Percentiles rank a stretch among this genome's conserved stretches.
These are phyloP conservation scores for Phalaenopsis aphrodite DNA, from an alignment of 106 monocot species.

Conservation along the genomic window DNA sequence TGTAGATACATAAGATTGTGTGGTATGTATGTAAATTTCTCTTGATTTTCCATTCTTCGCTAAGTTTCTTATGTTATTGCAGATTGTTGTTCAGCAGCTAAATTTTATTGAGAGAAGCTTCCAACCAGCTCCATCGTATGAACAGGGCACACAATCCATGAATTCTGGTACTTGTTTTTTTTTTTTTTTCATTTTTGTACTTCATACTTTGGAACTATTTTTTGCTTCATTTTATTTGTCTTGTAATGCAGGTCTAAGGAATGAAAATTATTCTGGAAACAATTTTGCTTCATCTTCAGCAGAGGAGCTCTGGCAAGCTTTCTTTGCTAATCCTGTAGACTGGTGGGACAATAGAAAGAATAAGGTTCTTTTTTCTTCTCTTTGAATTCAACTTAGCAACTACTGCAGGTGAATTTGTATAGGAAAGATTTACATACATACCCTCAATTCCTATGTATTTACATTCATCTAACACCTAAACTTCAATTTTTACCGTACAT, in stretches of 20 bases:
- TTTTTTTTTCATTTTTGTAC: not conserved
- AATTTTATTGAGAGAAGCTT: constrained; percentile 67
- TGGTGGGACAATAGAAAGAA: constrained; percentile 95
- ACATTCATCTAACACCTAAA: no score
- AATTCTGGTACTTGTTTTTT: constrained; percentile 23
- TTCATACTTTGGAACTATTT: not conserved
- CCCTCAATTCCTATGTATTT: no score
- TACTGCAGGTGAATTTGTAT: not conserved
- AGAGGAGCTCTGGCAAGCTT: constrained; percentile 92
- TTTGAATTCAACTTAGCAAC: not conserved
- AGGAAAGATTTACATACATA: no score
- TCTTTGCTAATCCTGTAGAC: constrained; percentile 89
- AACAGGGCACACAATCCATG: constrained; percentile 28
- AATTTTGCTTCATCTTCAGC: constrained; percentile 43
- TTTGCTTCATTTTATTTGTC: constrained; percentile 4
- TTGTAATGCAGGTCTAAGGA: constrained; percentile 20
- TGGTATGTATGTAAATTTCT: not conserved
- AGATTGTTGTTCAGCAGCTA: constrained; percentile 83
- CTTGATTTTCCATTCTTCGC: not conserved
- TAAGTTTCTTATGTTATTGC: constrained; percentile 7
- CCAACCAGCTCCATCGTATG: constrained; percentile 46
- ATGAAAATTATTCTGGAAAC: constrained; percentile 23
- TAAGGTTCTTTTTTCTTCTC: constrained; percentile 41
- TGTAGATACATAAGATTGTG: no score
- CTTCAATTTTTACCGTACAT: no score